Evolutionary conservation across 257 asterid species (phyloP).

Genomic region (Gentiana macrophylla): DNA sequence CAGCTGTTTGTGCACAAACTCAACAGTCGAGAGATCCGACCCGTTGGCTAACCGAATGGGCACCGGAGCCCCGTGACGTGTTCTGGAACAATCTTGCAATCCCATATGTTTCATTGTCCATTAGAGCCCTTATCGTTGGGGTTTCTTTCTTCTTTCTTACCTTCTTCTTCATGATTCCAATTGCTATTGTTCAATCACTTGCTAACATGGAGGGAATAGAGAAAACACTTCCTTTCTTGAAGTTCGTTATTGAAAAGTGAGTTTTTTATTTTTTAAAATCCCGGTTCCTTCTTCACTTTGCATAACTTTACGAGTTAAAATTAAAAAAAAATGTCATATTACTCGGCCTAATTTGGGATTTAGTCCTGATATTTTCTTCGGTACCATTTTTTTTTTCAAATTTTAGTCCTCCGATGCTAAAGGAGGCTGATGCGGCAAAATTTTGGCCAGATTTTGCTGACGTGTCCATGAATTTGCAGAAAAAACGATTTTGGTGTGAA

Average conservation of each 20-base stretch:
- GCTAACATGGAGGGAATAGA: conserved; percentile 81
- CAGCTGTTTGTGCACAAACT: conserved; percentile 95
- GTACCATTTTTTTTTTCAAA: too few species aligned
- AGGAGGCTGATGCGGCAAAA: too few species aligned
- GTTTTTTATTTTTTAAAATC: conserved; percentile 6
- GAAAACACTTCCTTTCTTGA: conserved; percentile 52
- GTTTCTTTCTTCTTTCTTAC: conserved; percentile 90
- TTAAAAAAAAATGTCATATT: too few species aligned
- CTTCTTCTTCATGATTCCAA: conserved; percentile 79
- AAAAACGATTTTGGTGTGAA: too few species aligned
- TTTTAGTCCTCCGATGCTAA: too few species aligned
- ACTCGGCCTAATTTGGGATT: too few species aligned
- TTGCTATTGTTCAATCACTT: conserved; percentile 79
- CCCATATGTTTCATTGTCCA: conserved; percentile 72
- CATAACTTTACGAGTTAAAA: too few species aligned
- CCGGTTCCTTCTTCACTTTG: too few species aligned
- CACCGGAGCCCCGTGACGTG: conserved; percentile 84
- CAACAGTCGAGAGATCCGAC: conserved; percentile 84
- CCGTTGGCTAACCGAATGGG: conserved; percentile 88
- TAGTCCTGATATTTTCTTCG: too few species aligned
- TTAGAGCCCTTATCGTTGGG: conserved; percentile 61
- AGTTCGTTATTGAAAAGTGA: conserved; percentile 57
- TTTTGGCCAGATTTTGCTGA: too few species aligned
- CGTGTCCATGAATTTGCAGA: too few species aligned
- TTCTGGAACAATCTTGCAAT: conserved; percentile 82